A percentile compares a stretch with the other conserved stretches of the same genome.
Conservation (phyloP, 2,329 filamentous ascomycete genomes). For the Clonostachys solani region DNA sequence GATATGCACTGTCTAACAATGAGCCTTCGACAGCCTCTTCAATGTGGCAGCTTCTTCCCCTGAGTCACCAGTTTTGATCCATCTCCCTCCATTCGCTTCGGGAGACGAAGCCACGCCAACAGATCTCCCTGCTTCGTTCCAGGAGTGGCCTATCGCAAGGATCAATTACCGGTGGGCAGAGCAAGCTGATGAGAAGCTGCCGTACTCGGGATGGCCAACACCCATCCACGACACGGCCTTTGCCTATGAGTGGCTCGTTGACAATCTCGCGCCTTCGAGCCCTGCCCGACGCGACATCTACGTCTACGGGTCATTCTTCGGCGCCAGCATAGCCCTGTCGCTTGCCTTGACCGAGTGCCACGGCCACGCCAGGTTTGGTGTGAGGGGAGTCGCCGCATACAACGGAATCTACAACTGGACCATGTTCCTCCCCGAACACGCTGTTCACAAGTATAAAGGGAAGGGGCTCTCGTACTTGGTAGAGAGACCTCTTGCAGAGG, state of each 20-base stretch:
- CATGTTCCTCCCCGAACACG: constrained; percentile 50
- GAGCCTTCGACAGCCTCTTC: constrained; percentile 33
- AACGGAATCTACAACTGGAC: constrained; percentile 65
- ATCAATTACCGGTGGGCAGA: constrained; percentile 56
- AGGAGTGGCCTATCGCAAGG: constrained; percentile 39
- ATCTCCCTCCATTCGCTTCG: constrained; percentile 46
- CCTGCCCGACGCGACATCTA: constrained; percentile 28
- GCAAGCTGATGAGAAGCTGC: constrained; percentile 7
- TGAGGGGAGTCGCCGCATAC: constrained; percentile 50
- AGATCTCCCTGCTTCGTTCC: constrained; percentile 33
- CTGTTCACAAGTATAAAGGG: constrained; percentile 24
- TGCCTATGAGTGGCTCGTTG: constrained; percentile 48
- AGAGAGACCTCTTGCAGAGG: constrained; percentile 8
- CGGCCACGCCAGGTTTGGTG: constrained; percentile 32
- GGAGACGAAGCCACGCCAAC: constrained; percentile 8
- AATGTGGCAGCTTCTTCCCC: constrained; percentile 32
- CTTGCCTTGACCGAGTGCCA: constrained; percentile 53
- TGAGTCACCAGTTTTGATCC: constrained; percentile 43
- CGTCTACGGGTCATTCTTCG: constrained; percentile 54
- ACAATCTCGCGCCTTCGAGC: constrained; percentile 32
- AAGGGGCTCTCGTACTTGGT: constrained; percentile 1
- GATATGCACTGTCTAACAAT: constrained; percentile 9
- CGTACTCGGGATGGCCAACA: constrained; percentile 42
- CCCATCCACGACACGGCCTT: constrained; percentile 52
- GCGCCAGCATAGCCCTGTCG: constrained; percentile 51